Conservation (phyloP, 495 filamentous ascomycete genomes). For the Neurospora cerealis region DNA sequence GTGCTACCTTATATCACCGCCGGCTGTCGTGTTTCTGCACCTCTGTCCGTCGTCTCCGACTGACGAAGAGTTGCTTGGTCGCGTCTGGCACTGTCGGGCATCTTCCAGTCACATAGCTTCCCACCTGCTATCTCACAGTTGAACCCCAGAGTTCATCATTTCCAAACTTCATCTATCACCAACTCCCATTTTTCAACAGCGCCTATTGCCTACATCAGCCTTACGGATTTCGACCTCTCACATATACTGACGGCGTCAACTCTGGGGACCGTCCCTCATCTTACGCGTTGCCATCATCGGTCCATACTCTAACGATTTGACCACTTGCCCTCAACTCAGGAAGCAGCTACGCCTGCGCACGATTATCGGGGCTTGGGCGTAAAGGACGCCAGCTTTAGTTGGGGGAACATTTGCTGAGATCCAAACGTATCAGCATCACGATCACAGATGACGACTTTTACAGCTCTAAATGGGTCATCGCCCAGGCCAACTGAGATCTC, state of each 20-base stretch:
- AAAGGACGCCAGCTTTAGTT: background rate
- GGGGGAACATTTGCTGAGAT: background rate
- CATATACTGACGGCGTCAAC: background rate
- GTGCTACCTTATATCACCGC: background rate
- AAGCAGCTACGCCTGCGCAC: background rate
- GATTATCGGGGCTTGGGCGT: background rate
- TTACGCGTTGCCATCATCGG: background rate
- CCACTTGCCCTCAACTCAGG: background rate
- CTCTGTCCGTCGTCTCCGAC: background rate
- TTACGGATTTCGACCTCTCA: background rate
- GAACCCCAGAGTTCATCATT: background rate
- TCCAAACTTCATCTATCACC: background rate
- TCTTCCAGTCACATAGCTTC: background rate
- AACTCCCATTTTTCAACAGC: conserved; percentile 14
- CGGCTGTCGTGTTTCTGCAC: background rate
- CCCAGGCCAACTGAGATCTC: conserved; percentile 27
- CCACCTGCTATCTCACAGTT: background rate
- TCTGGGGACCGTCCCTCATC: background rate
- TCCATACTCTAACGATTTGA: background rate
- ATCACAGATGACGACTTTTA: conserved; percentile 37
- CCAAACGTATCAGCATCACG: conserved; percentile 1
- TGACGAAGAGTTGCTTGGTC: background rate
- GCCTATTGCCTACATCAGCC: conserved; percentile 4
- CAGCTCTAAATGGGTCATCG: conserved; percentile 39
- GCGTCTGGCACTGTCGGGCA: background rate